phyloP scores from a whole-genome alignment of 2,329 filamentous ascomycete species.

The Herpotrichia juniperi region DNA sequence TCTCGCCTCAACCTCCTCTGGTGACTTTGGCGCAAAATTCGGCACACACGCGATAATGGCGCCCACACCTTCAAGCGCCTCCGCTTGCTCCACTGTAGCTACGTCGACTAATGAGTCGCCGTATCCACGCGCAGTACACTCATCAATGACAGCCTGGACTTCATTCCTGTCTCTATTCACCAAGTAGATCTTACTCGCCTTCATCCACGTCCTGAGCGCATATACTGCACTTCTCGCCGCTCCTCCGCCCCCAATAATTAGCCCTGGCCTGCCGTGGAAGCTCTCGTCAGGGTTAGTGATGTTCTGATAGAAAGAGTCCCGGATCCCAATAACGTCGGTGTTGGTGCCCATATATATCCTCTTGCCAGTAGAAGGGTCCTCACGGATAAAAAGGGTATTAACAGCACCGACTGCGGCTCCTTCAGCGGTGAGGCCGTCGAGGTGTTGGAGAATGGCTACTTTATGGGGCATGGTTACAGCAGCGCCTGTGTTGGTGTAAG shows the following conservation, averaged over 20 bases:
- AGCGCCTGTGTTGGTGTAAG: conserved; percentile 56
- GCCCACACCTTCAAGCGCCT: conserved; percentile 62
- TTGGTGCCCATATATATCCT: conserved; percentile 73
- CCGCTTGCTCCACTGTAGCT: conserved; percentile 65
- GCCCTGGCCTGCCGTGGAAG: conserved; percentile 66
- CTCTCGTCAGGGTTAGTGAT: conserved; percentile 50
- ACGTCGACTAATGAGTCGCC: conserved; percentile 68
- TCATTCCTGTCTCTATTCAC: conserved; percentile 75
- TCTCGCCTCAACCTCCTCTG: conserved; percentile 66
- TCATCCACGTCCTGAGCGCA: conserved; percentile 72
- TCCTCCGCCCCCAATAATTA: conserved; percentile 79
- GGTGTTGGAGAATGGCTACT: conserved; percentile 73
- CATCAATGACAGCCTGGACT: conserved; percentile 69
- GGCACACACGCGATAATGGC: conserved; percentile 78
- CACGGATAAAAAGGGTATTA: conserved; percentile 76
- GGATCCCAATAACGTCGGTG: conserved; percentile 80
- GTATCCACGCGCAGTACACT: conserved; percentile 66
- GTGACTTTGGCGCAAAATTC: conserved; percentile 72
- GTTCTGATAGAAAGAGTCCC: conserved; percentile 68
- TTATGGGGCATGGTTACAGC: conserved; percentile 87
- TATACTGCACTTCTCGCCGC: conserved; percentile 81
- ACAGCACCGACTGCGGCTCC: conserved; percentile 76
- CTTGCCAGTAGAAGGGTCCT: conserved; percentile 52
- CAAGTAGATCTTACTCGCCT: conserved; percentile 72
- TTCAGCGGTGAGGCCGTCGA: conserved; percentile 76